These are phyloP conservation scores for Rhododendron williamsianum DNA, from an alignment of 148 eudicot genomes.

Conservation along the genomic window DNA sequence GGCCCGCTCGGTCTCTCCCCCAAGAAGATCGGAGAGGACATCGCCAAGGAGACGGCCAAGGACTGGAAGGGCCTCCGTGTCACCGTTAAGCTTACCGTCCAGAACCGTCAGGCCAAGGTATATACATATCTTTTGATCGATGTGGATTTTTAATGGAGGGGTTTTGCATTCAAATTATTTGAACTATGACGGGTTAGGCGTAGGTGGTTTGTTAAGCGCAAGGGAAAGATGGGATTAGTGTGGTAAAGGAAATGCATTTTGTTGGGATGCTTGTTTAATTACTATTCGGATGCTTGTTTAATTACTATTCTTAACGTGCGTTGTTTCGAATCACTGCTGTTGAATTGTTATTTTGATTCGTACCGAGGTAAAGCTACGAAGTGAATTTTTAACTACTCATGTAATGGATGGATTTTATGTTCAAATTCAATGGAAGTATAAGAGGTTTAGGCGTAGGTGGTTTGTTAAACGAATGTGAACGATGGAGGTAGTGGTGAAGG, in stretches of 20 bases:
- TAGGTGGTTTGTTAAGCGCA: background rate
- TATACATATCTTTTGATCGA: background rate
- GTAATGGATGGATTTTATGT: background rate
- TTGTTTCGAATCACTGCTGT: background rate
- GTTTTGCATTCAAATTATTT: background rate
- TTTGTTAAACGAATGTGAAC: background rate
- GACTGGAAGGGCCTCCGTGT: constrained; percentile 86
- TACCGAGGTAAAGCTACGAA: background rate
- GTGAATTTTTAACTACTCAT: no score
- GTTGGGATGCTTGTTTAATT: background rate
- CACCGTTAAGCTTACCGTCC: constrained; percentile 76
- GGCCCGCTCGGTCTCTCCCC: constrained; percentile 74
- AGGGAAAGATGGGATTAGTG: background rate
- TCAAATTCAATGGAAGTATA: background rate
- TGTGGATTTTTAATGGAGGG: background rate
- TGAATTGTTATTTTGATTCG: background rate
- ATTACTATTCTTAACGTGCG: background rate
- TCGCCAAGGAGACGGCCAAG: constrained; percentile 72
- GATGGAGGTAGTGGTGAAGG: background rate
- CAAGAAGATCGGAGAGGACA: constrained; percentile 76
- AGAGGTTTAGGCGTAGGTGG: background rate
- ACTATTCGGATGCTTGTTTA: background rate
- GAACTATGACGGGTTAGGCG: background rate
- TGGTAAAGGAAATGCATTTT: background rate
- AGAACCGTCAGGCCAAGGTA: constrained; percentile 79